Conservation (phyloP, 1,284 basidiomycete species). For the Wolfiporia cocos region DNA sequence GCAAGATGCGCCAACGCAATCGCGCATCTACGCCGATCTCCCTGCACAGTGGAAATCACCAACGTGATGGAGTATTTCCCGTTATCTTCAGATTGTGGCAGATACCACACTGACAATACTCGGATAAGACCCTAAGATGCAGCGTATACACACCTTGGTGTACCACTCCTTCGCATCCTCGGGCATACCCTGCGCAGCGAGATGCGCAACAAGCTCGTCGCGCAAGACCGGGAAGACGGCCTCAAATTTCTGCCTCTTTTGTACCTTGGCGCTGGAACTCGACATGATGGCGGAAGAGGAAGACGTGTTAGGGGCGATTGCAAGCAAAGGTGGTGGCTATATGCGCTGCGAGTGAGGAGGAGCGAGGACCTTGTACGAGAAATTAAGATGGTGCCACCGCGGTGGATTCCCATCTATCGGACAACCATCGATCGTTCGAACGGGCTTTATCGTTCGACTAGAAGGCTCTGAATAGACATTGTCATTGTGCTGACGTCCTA, state of each 20-base stretch:
- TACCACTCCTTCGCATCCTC: constrained; percentile 81
- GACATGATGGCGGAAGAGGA: constrained; percentile 2
- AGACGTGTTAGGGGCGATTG: not conserved
- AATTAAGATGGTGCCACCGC: not conserved
- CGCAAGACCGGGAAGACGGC: constrained; percentile 43
- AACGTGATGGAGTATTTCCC: no score
- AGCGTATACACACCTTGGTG: no score
- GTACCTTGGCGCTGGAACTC: constrained; percentile 30
- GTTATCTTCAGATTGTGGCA: no score
- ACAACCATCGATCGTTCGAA: not conserved
- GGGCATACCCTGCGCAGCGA: constrained; percentile 73
- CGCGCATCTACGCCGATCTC: no score
- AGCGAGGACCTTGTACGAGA: no score
- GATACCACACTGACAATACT: no score
- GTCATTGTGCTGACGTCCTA: no score
- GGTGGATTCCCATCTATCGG: not conserved
- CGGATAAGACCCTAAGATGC: no score
- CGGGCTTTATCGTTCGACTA: not conserved
- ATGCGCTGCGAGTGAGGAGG: no score
- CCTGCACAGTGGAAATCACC: no score
- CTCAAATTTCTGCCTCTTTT: constrained; percentile 47
- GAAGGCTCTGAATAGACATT: no score
- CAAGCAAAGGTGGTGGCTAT: not conserved
- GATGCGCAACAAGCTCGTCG: constrained; percentile 57
- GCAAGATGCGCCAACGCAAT: no score